Base-by-base conservation (phyloP, 108 stramenopile genomes). In the Conticribra guillardii region DNA sequence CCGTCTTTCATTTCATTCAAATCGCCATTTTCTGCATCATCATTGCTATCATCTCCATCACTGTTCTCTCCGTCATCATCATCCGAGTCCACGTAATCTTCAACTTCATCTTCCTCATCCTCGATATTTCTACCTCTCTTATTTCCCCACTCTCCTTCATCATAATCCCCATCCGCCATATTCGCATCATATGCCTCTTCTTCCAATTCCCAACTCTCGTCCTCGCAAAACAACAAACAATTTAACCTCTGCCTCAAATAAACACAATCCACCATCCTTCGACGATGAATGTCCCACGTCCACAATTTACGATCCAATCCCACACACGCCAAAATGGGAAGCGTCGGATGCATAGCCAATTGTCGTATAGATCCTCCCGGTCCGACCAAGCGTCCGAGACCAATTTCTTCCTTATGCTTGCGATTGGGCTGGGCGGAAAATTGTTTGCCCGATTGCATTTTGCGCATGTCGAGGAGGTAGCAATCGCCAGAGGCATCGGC, bases 161-260 rank as follows among this genome's bases (percentile, higher is more conserved):
- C 55, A 28, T 26, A 31, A 23, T 63, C 70, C 21, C 52, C 47
- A 29, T 64, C 70, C 11, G 23, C 21, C 26, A 14, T 80, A 71
- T 15, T 63, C 17, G 19, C 62, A 16, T 85, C 84, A 18, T 76
- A 71, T 32, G 86, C 88, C 11, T 82, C 74, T 61, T 89, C 87
- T 27, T 86, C 87, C 30, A 60, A 61, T 56, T 85, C 87, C n/a
- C 67, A 65, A 18, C 45, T 47, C 11, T 44, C 70, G 59, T 89
- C 88, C n/a, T 52, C 55, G 27, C 84, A 85, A 62, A 91, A 64
- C 58, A 94, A 60, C n/a, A 90, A 74, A 72, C 88, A 89, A 69
- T 88, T 89, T 75, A 94, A 66, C 50, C 93, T 75, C 82, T 94
- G 93, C 54, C 85, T 94, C 80, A 94, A 63, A 67, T 94, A 94